A percentile compares a stretch with the other conserved stretches of the same genome.
Evolutionary conservation across 495 filamentous ascomycete genomes (phyloP).

Genomic region (Elaphomyces granulatus): DNA sequence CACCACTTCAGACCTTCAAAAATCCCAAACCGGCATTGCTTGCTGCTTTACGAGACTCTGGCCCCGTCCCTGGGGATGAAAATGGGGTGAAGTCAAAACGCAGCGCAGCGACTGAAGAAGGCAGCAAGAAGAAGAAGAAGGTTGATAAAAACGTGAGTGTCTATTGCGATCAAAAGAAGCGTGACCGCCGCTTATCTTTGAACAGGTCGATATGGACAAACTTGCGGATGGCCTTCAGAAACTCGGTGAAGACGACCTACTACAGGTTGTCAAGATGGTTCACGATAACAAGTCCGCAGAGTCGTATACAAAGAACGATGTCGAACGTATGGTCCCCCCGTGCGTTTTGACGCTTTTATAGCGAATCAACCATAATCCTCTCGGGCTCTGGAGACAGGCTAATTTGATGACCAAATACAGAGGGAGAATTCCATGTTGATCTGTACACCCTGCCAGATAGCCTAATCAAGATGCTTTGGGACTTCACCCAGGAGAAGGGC

Average conservation of each 20-base stretch:
- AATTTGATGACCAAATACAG: constrained; percentile 25
- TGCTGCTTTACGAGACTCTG: constrained; percentile 59
- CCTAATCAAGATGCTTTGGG: constrained; percentile 81
- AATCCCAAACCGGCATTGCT: constrained; percentile 79
- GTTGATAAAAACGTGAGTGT: constrained; percentile 49
- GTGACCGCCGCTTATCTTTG: constrained; percentile 4
- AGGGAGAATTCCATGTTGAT: constrained; percentile 97
- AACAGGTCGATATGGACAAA: constrained; percentile 79
- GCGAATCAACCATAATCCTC: neutral
- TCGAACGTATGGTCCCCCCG: constrained; percentile 55
- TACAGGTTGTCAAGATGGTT: constrained; percentile 93
- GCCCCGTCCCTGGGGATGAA: constrained; percentile 65
- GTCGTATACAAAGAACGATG: constrained; percentile 93
- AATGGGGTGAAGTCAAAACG: constrained; percentile 43
- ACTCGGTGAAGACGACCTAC: constrained; percentile 73
- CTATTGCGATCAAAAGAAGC: neutral
- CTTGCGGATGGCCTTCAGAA: constrained; percentile 84
- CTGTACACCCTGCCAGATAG: constrained; percentile 84
- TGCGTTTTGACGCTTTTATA: neutral
- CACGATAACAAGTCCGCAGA: constrained; percentile 88
- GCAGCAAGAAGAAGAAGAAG: constrained; percentile 62
- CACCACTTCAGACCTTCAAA: constrained; percentile 51
- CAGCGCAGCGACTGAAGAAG: constrained; percentile 37
- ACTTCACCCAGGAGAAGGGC: constrained; percentile 46
- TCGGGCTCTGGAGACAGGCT: neutral